A percentile compares a stretch with the other conserved stretches of the same genome.
Conservation (phyloP, 176 grass and related monocot species). For the Typha latifolia region DNA sequence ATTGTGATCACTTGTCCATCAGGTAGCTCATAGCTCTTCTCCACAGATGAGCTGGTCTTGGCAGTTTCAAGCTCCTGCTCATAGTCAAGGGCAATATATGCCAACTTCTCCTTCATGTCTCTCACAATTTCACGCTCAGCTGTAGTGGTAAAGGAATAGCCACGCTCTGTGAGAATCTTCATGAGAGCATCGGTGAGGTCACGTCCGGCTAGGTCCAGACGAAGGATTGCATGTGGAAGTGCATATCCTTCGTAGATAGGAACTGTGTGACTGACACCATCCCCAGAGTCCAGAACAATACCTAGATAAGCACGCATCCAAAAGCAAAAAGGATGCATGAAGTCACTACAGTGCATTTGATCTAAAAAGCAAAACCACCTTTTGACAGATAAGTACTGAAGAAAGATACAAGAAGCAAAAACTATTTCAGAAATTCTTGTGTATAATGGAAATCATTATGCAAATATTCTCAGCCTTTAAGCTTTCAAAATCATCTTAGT, state of each 20-base stretch:
- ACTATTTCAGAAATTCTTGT: too few species aligned
- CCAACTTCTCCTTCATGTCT: conserved; percentile 93
- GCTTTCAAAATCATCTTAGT: too few species aligned
- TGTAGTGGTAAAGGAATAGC: conserved; percentile 94
- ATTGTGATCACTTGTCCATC: conserved; percentile 95
- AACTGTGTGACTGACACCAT: conserved; percentile 93
- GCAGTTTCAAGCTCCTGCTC: conserved; percentile 86
- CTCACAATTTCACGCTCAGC: conserved; percentile 95
- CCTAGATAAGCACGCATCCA: conserved; percentile 22
- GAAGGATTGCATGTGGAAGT: conserved; percentile 86
- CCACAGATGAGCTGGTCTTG: conserved; percentile 73
- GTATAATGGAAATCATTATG: too few species aligned
- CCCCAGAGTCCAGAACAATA: conserved; percentile 86
- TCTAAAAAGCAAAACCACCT: too few species aligned
- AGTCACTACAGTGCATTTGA: background rate
- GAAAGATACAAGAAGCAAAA: too few species aligned
- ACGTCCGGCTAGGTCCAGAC: conserved; percentile 79
- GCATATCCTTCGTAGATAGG: conserved; percentile 95
- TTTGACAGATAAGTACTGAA: too few species aligned
- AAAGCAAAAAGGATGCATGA: conserved; percentile 1
- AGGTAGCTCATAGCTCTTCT: conserved; percentile 93
- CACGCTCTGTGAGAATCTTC: conserved; percentile 93
- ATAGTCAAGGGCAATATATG: conserved; percentile 88
- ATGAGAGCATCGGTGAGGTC: conserved; percentile 87
- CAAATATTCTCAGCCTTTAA: too few species aligned